These are phyloP conservation scores for Sphagnum tenellum DNA, from an alignment of 225 moss, liverwort and hornwort species.

Conservation along the genomic window DNA sequence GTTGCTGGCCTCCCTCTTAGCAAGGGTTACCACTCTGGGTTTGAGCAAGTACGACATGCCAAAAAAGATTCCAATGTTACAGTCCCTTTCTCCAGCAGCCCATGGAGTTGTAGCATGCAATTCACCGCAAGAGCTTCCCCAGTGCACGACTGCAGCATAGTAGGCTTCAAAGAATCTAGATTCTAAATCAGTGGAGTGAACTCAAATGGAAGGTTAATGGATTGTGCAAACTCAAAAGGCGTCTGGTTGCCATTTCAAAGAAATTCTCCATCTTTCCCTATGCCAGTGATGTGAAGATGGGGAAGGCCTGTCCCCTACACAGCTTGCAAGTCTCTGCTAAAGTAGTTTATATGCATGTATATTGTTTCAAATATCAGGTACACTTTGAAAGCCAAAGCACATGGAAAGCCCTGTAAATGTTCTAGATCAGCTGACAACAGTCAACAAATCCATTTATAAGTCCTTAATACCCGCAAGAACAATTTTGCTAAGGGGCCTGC, in stretches of 20 bases:
- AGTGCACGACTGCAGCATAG: conserved; percentile 25
- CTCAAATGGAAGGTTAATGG: conserved; percentile 68
- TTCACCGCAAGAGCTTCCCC: conserved; percentile 40
- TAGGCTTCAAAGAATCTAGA: conserved; percentile 22
- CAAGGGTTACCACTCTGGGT: conserved; percentile 41
- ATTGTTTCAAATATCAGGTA: conserved; percentile 63
- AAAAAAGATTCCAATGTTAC: conserved; percentile 37
- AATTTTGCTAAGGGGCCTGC: no score
- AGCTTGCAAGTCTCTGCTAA: conserved; percentile 70
- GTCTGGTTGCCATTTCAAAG: conserved; percentile 59
- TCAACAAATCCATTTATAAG: conserved; percentile 46
- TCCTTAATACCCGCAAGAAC: no score
- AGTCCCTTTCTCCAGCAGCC: conserved; percentile 26
- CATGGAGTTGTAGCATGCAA: conserved; percentile 48
- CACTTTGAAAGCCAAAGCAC: conserved; percentile 89
- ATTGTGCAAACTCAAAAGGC: conserved; percentile 71
- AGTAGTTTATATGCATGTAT: conserved; percentile 21
- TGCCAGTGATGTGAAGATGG: conserved; percentile 70
- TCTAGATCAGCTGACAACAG: conserved; percentile 85
- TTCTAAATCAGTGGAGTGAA: conserved; percentile 31
- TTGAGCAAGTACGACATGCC: conserved; percentile 23
- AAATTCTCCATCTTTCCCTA: conserved; percentile 39
- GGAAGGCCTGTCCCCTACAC: conserved; percentile 41
- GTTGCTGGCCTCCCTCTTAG: conserved; percentile 45
- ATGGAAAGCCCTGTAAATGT: conserved; percentile 90